Evolutionary conservation across 2,329 filamentous ascomycete genomes (phyloP).

Genomic region (Arthrobotrys sinensis): DNA sequence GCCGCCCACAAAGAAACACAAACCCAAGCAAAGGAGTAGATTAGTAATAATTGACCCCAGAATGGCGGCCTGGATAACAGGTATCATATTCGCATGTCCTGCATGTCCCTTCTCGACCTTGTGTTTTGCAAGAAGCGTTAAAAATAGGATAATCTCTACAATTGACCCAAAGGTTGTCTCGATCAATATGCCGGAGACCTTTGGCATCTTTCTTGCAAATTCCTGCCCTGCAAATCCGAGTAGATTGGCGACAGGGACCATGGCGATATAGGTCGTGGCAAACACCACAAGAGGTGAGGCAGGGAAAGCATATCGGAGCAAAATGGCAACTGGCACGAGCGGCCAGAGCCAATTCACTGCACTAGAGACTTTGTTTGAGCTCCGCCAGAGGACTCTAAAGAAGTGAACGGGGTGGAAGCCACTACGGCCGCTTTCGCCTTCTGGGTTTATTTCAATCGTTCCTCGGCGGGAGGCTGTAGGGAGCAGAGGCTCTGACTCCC

Average conservation of each 20-base stretch:
- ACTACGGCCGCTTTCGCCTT: constrained; percentile 78
- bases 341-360: constrained; percentile 72
- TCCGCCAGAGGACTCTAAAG: constrained; percentile 76
- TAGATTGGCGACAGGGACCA: constrained; percentile 82
- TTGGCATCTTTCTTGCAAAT: constrained; percentile 81
- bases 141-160: constrained; percentile 87
- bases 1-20: constrained; percentile 85
- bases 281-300: constrained; percentile 76
- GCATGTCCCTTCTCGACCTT: constrained; percentile 67
- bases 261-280: constrained; percentile 80
- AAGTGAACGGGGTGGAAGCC: constrained; percentile 78
- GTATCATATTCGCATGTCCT: constrained; percentile 68
- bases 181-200: constrained; percentile 77
- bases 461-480: constrained; percentile 1
- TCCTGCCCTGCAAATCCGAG: constrained; percentile 82
- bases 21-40: constrained; percentile 82
- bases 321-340: constrained; percentile 64
- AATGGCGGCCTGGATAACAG: constrained; percentile 87
- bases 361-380: constrained; percentile 76
- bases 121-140: constrained; percentile 76
- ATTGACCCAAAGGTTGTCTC: constrained; percentile 79
- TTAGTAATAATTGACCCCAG: constrained; percentile 87
- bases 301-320: constrained; percentile 71
- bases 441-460: constrained; percentile 66
- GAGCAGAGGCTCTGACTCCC: constrained; percentile 40